Evolutionary conservation across 768 basidiomycete species (phyloP), one percentile per base, ranked within the genome.

Genomic region (Lyophyllum atratum): DNA sequence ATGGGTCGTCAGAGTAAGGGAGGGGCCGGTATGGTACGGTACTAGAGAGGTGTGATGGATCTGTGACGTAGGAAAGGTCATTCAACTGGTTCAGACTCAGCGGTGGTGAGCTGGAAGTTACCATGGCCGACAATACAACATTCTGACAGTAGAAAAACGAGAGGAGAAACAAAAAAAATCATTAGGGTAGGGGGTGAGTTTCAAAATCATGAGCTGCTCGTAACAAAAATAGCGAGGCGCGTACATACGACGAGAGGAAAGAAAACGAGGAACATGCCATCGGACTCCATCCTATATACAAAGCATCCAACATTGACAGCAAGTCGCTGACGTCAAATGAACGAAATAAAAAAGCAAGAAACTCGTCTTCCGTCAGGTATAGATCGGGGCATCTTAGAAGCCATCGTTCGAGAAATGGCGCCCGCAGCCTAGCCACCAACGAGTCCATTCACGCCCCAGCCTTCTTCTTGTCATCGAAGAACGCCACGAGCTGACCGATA

Each of bases 401-500:
- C 14, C n/a, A 8, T 22, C 24, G 19, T 19, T 24, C 17, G 25
- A 15, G 11, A 50, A 5, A 22, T 21, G 33, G 7, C 12, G 15
- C 39, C n/a, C 39, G n/a, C n/a, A 2, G 11, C 2, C 17, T 19
- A n/a, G n/a, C 4, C 22, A 25, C 44, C 44, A 14, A 5, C 11
- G 2, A 25, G 12, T 15, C 12, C 44, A n/a, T 46, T 46, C 29
- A 49, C 47, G 26, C 31, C 37, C 24, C 49, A 43, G 60, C 65
- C 61, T 73, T 73, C 70, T 76, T 77, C 40, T 82, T 80, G 28
- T 72, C 70, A 65, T 93, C 89, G 64, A 94, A 94, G 71, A 89
- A 93, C n/a, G 90, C 90, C 14, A 92, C 89, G 42, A 94, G 71
- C 65, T 93, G 82, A 10, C 85, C 88, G 40, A 93, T 80, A 0